These are phyloP conservation scores for Lactarius deliciosus DNA, from an alignment of 768 basidiomycete genomes.

Conservation along the genomic window DNA sequence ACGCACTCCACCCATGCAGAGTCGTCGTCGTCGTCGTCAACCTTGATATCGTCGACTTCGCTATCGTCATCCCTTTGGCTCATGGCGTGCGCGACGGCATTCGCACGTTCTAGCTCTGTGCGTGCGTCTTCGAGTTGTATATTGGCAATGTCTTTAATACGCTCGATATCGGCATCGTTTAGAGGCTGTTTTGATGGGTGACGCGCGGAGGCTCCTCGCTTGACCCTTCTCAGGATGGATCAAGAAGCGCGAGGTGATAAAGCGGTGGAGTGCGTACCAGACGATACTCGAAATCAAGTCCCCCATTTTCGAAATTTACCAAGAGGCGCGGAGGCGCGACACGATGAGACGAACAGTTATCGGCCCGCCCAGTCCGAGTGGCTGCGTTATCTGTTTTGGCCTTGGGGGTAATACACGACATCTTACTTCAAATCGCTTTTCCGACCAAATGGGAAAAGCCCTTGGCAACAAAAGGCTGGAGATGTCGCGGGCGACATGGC, in stretches of 20 bases:
- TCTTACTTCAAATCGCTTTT: too few relatives aligned
- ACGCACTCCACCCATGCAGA: constrained; percentile 89
- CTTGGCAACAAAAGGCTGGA: too few relatives aligned
- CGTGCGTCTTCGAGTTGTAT: constrained; percentile 91
- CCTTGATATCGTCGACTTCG: constrained; percentile 56
- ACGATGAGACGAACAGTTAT: too few relatives aligned
- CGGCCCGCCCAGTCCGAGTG: too few relatives aligned
- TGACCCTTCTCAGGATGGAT: too few relatives aligned
- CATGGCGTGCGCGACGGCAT: constrained; percentile 72
- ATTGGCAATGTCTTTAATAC: constrained; percentile 83
- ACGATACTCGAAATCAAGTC: constrained; percentile 16
- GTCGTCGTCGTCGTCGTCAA: constrained; percentile 44
- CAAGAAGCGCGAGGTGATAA: constrained; percentile 23
- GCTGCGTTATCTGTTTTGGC: too few relatives aligned
- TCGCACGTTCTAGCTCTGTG: constrained; percentile 78
- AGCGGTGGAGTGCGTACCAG: constrained; percentile 4
- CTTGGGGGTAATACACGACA: too few relatives aligned
- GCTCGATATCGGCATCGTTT: constrained; percentile 84
- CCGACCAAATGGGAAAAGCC: too few relatives aligned
- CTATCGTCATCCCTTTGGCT: constrained; percentile 63
- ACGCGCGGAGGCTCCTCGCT: constrained; percentile 19
- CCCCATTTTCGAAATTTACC: too few relatives aligned
- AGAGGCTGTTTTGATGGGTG: constrained; percentile 87
- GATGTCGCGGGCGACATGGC: too few relatives aligned
- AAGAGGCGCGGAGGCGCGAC: too few relatives aligned